Evolutionary conservation across 2,329 filamentous ascomycete species (phyloP), one percentile per base, ranked within the genome.

Genomic region (Dendryphion nanum): DNA sequence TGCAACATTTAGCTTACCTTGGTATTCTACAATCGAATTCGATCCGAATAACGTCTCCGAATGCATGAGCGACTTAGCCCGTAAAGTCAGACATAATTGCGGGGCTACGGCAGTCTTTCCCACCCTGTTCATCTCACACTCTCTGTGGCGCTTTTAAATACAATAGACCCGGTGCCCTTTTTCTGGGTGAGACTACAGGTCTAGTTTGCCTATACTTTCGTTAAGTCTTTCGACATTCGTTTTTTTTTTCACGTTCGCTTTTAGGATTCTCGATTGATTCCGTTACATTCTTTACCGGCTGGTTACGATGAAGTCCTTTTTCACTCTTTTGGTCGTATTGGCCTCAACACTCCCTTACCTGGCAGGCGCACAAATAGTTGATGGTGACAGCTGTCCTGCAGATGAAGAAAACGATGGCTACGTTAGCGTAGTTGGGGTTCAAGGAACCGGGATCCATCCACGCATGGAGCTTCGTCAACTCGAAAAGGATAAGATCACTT

Each of bases 341-440:
- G 23, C 23, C 23, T 10, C 23, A 10, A 10, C 23, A 26, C n/a
- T 26, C 23, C 10, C n/a, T 26, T 26, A 26, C 23, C 23, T 26
- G 10, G n/a, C 23, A n/a, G 23, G 23, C 10, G n/a, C 23, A 3
- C n/a, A 10, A 26, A n/a, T n/a, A 8, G 10, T 26, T n/a, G 23
- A 26, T 26, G 23, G 23, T 10, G 10, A 8, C 3, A 26, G 23
- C 23, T 26, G 23, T n/a, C 23, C 23, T 10, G 23, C 10, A 10
- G 23, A 8, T 29, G 42, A 47, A 21, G 48, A 58, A 34, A 48
- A 57, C 18, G 50, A 48, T 36, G 44, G 31, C 26, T 59, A 47
- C 45, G 59, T 57, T 44, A 59, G 55, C n/a, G 55, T 62, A 38
- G 53, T 60, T 40, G 56, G 59, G 13, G 52, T 61, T 6, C 57